Evolutionary conservation across 306 rosid species (phyloP), one percentile per base, ranked within the genome.

Genomic region (Cucurbita pepo): DNA sequence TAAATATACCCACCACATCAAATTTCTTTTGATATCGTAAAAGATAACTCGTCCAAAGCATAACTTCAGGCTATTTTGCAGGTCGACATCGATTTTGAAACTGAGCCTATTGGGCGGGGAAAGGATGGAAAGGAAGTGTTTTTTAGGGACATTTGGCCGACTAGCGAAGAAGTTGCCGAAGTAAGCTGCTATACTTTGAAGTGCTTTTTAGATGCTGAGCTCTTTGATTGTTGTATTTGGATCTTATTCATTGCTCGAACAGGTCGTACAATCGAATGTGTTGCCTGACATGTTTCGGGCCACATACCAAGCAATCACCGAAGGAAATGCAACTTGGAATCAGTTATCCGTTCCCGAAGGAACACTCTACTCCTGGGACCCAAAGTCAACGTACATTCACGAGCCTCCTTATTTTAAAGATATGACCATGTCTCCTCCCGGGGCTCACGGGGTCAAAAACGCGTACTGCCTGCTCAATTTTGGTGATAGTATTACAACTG

Each of bases 371-470:
- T 77, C 87, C 43, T 93, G 99, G 99, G 97, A 94, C 86, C 72
- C 95, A 37, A 72, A 77, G 41, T 94, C 99, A 40, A 91, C 99
- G 7, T 94, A 91, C 65, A 90, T 94, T 73, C 97, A 94, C 1
- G 93, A 94, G 63, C 97, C 99, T 30, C 97, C 97, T 10, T 94
- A 90, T 63, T 94, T 94, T 77, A 89, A 86, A 57, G 84, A 71
- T 59, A 94, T 94, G 99, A 88, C 79, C 87, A 90, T 94, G 99
- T 88, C 96, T 79, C 92, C 99, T 71, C 97, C 95, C 0, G 99
- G 99, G 3, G 59, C 92, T 38, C 90, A 89, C 67, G 97, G 96
- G 40, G 97, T 91, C 61, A 89, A 60, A 76, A 60, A 82, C 77
- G 97, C 99, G 56, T 90, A 80, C 79, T 91, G 97, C 83, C 85